Evolutionary conservation across 345 rosid species (phyloP).

Genomic region (Reutealis trisperma): DNA sequence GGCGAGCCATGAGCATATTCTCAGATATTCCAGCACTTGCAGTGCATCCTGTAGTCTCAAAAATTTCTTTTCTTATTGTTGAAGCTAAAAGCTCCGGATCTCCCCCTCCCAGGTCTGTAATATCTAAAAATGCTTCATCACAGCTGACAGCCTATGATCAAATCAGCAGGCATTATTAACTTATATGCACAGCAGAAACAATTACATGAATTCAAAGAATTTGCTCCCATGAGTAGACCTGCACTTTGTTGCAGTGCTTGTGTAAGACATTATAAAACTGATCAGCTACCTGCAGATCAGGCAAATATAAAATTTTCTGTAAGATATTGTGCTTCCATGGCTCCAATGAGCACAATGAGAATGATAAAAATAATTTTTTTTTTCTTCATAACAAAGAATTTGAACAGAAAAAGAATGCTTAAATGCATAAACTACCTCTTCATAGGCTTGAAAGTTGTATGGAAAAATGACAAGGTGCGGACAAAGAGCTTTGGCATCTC

Average conservation of each 20-base stretch:
- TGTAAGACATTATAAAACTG: conserved; percentile 82
- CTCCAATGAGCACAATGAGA: conserved; percentile 3
- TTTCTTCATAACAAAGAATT: not conserved
- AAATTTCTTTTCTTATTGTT: conserved; percentile 69
- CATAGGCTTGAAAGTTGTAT: conserved; percentile 87
- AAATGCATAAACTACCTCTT: conserved; percentile 53
- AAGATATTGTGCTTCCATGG: not conserved
- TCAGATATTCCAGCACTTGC: conserved; percentile 90
- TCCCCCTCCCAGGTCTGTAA: conserved; percentile 46
- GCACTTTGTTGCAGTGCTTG: conserved; percentile 78
- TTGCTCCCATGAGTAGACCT: conserved; percentile 45
- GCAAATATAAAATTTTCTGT: conserved; percentile 9
- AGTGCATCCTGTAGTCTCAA: conserved; percentile 77
- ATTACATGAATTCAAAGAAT: conserved; percentile 5
- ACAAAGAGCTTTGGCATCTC: conserved; percentile 86
- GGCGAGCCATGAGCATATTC: conserved; percentile 95
- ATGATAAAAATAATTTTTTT: not conserved
- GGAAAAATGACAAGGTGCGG: conserved; percentile 83
- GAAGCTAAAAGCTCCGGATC: conserved; percentile 71
- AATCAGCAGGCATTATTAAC: conserved; percentile 16
- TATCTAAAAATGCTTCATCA: conserved; percentile 94
- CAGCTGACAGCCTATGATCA: conserved; percentile 83
- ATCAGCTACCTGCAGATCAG: conserved; percentile 81
- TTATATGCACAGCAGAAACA: conserved; percentile 4
- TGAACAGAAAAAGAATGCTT: conserved; percentile 11